phyloP scores from a whole-genome alignment of 192 early-diverging fungal genomes.

The Backusella circina region DNA sequence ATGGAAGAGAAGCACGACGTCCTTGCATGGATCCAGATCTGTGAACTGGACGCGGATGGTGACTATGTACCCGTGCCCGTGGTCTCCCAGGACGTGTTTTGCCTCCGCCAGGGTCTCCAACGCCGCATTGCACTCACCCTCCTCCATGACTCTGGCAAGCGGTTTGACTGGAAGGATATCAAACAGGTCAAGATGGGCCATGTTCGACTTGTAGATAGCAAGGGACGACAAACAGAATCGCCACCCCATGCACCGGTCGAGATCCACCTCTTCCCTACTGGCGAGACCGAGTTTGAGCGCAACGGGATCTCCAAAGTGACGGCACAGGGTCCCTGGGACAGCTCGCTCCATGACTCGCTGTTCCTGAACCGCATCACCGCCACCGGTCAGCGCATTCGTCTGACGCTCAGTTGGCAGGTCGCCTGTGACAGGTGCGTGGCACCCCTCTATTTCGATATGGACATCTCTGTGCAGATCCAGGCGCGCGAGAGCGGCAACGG shows the following conservation, averaged over 20 bases:
- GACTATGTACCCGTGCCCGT: conserved; percentile 56
- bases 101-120: conserved; percentile 75
- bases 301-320: conserved; percentile 60
- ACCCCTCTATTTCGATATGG: conserved; percentile 56
- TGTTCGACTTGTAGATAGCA: conserved; percentile 50
- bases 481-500: conserved; percentile 38
- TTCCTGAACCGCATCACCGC: conserved; percentile 61
- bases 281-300: conserved; percentile 31
- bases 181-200: conserved; percentile 39
- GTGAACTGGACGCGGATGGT: conserved; percentile 62
- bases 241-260: conserved; percentile 38
- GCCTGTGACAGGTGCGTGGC: conserved; percentile 36
- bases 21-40: conserved; percentile 58
- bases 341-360: conserved; percentile 64
- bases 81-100: conserved; percentile 50
- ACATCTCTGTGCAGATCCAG: conserved; percentile 56
- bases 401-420: conserved; percentile 50
- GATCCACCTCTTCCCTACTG: conserved; percentile 39
- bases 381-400: conserved; percentile 49
- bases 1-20: conserved; percentile 68
- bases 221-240: conserved; percentile 50
- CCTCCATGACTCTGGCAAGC: conserved; percentile 60
- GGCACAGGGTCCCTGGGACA: conserved; percentile 68
- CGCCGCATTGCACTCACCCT: conserved; percentile 63
- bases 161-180: conserved; percentile 52